Evolutionary conservation across 176 grass and related monocot species (phyloP).

Genomic region (Triticum urartu): DNA sequence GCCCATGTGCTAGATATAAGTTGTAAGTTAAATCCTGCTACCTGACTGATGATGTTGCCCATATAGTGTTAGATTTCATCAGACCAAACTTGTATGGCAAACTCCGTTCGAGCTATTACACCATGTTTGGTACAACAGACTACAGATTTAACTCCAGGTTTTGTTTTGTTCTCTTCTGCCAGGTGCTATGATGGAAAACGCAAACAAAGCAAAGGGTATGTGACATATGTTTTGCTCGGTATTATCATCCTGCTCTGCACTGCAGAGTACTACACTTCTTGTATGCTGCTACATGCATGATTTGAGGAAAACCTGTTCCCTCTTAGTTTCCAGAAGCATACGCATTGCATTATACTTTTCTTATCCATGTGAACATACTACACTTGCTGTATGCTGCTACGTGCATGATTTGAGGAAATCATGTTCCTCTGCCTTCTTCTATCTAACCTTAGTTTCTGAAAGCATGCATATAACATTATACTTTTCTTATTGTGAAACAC

Average conservation of each 20-base stretch:
- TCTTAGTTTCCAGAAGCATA: no score
- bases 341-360: no score
- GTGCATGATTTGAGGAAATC: neutral
- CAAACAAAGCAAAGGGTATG: conserved; percentile 91
- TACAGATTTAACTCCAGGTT: neutral
- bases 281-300: no score
- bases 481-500: no score
- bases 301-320: no score
- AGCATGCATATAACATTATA: no score
- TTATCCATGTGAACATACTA: no score
- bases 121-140: neutral
- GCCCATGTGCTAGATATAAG: neutral
- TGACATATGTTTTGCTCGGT: neutral
- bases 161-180: neutral
- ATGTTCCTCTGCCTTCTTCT: neutral
- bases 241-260: neutral
- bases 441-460: neutral
- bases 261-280: no score
- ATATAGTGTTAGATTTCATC: neutral
- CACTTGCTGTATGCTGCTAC: neutral
- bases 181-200: conserved; percentile 78
- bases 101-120: neutral
- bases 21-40: no score
- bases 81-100: neutral
- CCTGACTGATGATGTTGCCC: no score